These are phyloP conservation scores for Penicillium sp. DNA, from an alignment of 2,329 filamentous ascomycete genomes.

Conservation along the genomic window DNA sequence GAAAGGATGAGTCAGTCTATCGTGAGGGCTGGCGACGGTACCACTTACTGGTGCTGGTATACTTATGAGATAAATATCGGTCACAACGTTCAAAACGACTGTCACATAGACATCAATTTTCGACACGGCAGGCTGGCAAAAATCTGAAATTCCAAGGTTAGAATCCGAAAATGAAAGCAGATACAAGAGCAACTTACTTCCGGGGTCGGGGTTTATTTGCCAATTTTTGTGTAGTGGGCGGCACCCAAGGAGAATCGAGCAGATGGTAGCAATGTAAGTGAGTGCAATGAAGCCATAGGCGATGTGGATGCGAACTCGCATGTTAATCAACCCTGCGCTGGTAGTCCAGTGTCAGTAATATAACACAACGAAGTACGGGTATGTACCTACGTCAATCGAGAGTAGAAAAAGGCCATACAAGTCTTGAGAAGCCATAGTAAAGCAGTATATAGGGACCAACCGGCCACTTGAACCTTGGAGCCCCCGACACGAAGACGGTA, in stretches of 20 bases:
- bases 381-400: slow-evolving; percentile 50
- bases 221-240: slow-evolving; percentile 57
- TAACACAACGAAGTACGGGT: no score
- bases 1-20: neutral
- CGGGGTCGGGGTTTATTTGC: slow-evolving; percentile 62
- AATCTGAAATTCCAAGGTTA: slow-evolving; percentile 31
- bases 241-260: slow-evolving; percentile 56
- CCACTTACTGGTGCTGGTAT: slow-evolving; percentile 57
- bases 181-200: slow-evolving; percentile 43
- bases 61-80: slow-evolving; percentile 62
- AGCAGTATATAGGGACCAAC: slow-evolving; percentile 57
- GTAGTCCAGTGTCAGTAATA: slow-evolving; percentile 6
- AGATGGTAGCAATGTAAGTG: slow-evolving; percentile 54
- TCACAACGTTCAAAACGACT: slow-evolving; percentile 55
- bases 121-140: slow-evolving; percentile 55
- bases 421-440: slow-evolving; percentile 57
- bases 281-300: slow-evolving; percentile 53
- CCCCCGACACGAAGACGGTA: slow-evolving; percentile 54
- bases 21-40: neutral
- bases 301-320: slow-evolving; percentile 51
- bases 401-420: slow-evolving; percentile 60
- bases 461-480: slow-evolving; percentile 55
- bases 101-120: slow-evolving; percentile 55
- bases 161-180: slow-evolving; percentile 13
- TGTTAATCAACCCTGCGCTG: slow-evolving; percentile 44